phyloP scores from a whole-genome alignment of 495 filamentous ascomycete genomes.

The Aspergillus incahuasiensis region DNA sequence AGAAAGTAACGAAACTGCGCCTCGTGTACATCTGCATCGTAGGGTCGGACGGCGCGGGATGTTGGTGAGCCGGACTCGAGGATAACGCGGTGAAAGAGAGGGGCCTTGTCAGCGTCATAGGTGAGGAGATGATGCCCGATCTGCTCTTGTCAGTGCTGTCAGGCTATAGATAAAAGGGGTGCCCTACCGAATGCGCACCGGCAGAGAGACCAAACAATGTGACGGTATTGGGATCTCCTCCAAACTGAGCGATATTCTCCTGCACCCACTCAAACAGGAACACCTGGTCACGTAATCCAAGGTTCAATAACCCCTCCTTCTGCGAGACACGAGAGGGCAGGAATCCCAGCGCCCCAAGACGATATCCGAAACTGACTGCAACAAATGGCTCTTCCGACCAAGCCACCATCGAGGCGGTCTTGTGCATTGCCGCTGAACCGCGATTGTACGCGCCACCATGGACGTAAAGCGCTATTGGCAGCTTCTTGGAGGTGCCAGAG shows the following conservation, averaged over 20 bases:
- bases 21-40: slow-evolving; percentile 53
- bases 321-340: slow-evolving; percentile 48
- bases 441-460: slow-evolving; percentile 39
- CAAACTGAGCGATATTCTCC: slow-evolving; percentile 54
- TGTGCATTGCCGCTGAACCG: slow-evolving; percentile 30
- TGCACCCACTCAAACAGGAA: slow-evolving; percentile 57
- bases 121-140: slow-evolving; percentile 62
- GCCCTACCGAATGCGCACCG: slow-evolving; percentile 54
- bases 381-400: slow-evolving; percentile 54
- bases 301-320: slow-evolving; percentile 53
- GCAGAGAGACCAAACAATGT: slow-evolving; percentile 62
- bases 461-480: slow-evolving; percentile 57
- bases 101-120: slow-evolving; percentile 25
- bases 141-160: slow-evolving; percentile 23
- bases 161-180: neutral
- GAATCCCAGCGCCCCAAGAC: slow-evolving; percentile 61
- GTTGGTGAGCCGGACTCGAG: slow-evolving; percentile 60
- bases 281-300: slow-evolving; percentile 61
- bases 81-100: slow-evolving; percentile 58
- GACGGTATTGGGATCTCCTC: slow-evolving; percentile 58
- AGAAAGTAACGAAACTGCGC: slow-evolving; percentile 58
- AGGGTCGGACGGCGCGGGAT: slow-evolving; percentile 54
- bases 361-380: slow-evolving; percentile 56
- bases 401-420: slow-evolving; percentile 48
- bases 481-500: slow-evolving; percentile 19